Base-by-base conservation (phyloP, 139 green algal genomes). In the Volvox africanus region DNA sequence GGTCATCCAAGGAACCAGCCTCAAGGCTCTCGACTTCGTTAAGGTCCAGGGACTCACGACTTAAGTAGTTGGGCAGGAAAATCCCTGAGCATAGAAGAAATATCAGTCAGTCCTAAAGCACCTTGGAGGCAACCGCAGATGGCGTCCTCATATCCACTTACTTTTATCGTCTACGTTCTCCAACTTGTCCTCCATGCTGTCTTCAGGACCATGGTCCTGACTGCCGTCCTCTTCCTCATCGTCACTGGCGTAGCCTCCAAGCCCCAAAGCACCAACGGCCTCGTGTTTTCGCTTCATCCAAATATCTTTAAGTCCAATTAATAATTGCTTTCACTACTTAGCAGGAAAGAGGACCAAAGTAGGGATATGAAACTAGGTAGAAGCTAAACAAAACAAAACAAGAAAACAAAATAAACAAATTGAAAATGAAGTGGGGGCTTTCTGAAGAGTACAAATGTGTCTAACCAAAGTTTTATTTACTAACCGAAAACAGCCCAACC, bases 221-320 rank as follows among this genome's bases (percentile, higher is more conserved):
- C 69, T 82, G 44, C 28, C 3, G 35, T n/a, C 44, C 19, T 85
- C 86, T 50, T 90, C 86, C 6, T 90, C 86, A 2, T 90, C 86
- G 44, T 90, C 86, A 73, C 73, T 85, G 9, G 73, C 86, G 30
- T 90, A 90, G 13, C 75, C 75, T 11, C 86, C 73, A 35, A 90
- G 75, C 21, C 86, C 86, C 73, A 90, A 30, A 2, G 86, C 86
- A 19, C 85, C 85, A 33, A 89, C 69, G 5, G 19, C 85, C 24
- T 62, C 36, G 14, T 82, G 85, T 28, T 89, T 89, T 12, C 69
- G 69, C 30, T 89, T 89, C 83, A 89, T 89, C 76, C 20, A 30
- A 30, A 21, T 20, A 44, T 9, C 9, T 55, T 9, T 14, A 55
- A 55, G 9, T 55, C 44, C 5, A 55, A 55, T 55, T 55, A 55